phyloP scores from a whole-genome alignment of 495 filamentous ascomycete species.

The Aspergillus funiculosus region DNA sequence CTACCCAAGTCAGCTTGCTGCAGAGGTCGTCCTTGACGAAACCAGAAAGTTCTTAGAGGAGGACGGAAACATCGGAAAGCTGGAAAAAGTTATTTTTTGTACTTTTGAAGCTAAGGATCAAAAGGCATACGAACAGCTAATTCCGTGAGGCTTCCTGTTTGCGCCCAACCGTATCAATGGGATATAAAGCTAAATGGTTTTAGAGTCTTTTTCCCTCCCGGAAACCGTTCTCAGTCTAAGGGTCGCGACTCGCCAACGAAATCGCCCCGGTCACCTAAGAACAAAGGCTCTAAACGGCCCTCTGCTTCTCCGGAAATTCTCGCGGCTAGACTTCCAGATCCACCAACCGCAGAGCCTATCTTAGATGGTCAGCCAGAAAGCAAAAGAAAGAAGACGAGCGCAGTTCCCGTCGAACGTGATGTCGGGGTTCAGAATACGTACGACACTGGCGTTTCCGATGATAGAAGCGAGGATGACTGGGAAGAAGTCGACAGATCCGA shows the following conservation, averaged over 20 bases:
- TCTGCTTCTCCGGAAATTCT: constrained; percentile 21
- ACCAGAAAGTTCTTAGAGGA: constrained; percentile 66
- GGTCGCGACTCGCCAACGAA: not conserved
- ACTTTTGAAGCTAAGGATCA: constrained; percentile 75
- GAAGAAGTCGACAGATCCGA: constrained; percentile 32
- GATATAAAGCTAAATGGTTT: not conserved
- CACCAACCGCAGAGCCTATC: constrained; percentile 24
- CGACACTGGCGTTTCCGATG: constrained; percentile 8
- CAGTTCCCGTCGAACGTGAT: constrained; percentile 4
- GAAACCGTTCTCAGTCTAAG: constrained; percentile 22
- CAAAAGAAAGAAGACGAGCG: constrained; percentile 28
- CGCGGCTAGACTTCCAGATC: constrained; percentile 26
- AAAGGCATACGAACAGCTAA: constrained; percentile 55
- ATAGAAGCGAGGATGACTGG: constrained; percentile 34
- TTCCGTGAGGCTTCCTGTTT: constrained; percentile 83
- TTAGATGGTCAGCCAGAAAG: constrained; percentile 23
- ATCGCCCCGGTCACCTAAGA: constrained; percentile 7
- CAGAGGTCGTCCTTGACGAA: constrained; percentile 58
- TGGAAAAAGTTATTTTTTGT: constrained; percentile 76
- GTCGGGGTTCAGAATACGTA: constrained; percentile 5
- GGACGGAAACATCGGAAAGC: constrained; percentile 42
- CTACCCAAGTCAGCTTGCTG: constrained; percentile 71
- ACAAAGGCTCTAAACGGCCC: constrained; percentile 10
- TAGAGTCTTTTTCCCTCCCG: constrained; percentile 31
- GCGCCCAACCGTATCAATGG: not conserved